Percentiles rank a stretch among this genome's conserved stretches.
These are phyloP conservation scores for Encephalitozoon cuniculi DNA, from an alignment of 371 early-diverging fungal species.

Conservation along the genomic window DNA sequence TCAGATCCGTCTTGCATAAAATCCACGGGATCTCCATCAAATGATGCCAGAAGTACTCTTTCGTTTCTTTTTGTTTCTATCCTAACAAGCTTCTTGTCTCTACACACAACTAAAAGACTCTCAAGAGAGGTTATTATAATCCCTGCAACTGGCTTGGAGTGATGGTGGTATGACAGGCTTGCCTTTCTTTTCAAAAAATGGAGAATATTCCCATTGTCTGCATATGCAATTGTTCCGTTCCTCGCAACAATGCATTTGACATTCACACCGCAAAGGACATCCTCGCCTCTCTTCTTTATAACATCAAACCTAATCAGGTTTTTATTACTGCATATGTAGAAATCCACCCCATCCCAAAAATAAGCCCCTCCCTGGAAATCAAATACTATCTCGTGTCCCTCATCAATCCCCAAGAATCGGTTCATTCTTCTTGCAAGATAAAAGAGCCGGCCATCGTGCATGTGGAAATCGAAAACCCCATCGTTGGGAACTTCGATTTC, in stretches of 20 bases:
- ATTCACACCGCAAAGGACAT: not conserved
- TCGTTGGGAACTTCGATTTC: not conserved
- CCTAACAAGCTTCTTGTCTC: not conserved
- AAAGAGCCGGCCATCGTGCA: not conserved
- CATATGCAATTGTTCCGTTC: not conserved
- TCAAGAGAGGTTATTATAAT: not conserved
- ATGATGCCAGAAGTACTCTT: not conserved
- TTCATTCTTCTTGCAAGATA: not conserved
- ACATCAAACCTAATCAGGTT: not conserved
- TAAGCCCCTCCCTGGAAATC: not conserved
- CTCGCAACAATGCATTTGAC: not conserved
- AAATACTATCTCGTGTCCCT: not conserved
- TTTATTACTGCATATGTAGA: not conserved
- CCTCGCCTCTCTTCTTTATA: not conserved
- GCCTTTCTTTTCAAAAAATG: not conserved
- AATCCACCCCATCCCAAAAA: not conserved
- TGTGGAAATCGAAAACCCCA: not conserved
- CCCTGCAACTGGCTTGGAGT: not conserved
- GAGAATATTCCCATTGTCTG: not conserved
- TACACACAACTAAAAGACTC: not conserved
- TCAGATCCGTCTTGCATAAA: not conserved
- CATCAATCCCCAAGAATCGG: not conserved
- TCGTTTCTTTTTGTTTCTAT: not conserved
- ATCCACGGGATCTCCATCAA: not conserved
- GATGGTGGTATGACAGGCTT: constrained; percentile 1